Base-by-base conservation (phyloP, 2,329 filamentous ascomycete genomes). In the Aureobasidium sp. region DNA sequence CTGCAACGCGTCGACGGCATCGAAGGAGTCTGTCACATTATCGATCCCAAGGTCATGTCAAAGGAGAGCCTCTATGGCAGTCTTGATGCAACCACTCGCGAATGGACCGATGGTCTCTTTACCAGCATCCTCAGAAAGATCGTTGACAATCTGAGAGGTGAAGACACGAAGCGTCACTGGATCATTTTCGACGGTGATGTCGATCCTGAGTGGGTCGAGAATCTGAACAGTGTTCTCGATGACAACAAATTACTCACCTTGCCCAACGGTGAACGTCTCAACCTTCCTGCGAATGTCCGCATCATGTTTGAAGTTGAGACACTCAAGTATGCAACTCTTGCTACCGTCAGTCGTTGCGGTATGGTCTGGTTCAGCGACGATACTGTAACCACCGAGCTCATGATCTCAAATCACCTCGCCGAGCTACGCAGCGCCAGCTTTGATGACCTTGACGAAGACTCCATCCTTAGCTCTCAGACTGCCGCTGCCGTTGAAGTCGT, bases 331-430 rank as follows among this genome's bases (percentile, higher is more conserved):
- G 94, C 94, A 41, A 99, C 94, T 0, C 84, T 99, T 48, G 94
- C 94, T 62, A 99, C 94, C n/a, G 94, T 99, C 71, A 95, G 90
- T 86, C 91, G 94, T 78, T 99, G 94, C 74, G 94, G 94, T 82
- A 99, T 99, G 94, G 95, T 99, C 15, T 99, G 94, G 94, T 99
- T 97, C 78, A 99, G 91, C 72, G 93, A 97, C 70, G 95, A 99
- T 71, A 97, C 92, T 31, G 93, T 99, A 44, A 93, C 91, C 36
- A 85, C 93, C 1, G 84, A 84, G 67, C 96, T 99, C 89, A 89
- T 97, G 86, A 88, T 97, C 44, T 82, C 85, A 65, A 90, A 97
- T 75, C 97, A 99, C 70, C 84, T 99, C 58, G 86, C 94, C 64
- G 86, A 87, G 51, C 84, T 99, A 42, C 87, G 88, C 68, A 88